Conservation (phyloP, 352 stramenopile genomes). For the Aphanomyces cochlioides region DNA sequence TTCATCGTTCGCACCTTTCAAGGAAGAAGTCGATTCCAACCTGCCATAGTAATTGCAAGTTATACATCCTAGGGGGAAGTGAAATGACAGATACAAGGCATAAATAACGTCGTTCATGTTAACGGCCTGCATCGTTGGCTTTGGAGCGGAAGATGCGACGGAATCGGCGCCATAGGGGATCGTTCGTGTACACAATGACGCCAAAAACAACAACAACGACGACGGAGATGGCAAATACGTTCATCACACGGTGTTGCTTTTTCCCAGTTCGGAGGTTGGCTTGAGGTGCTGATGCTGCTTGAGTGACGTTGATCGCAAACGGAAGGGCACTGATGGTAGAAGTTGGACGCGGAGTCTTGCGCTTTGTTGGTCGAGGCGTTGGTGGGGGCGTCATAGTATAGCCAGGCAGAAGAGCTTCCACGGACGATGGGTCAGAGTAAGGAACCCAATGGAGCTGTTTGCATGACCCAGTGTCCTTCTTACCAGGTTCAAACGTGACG, state of each 20-base stretch:
- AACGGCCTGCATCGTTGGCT: background rate
- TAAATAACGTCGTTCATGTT: background rate
- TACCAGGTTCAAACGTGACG: conserved; percentile 27
- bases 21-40: no score
- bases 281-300: background rate
- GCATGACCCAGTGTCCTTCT: conserved; percentile 27
- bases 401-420: conserved; percentile 22
- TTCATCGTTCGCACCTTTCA: no score
- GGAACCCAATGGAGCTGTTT: conserved; percentile 30
- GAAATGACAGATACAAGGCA: background rate
- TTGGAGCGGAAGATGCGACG: conserved; percentile 11
- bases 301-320: background rate
- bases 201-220: conserved; percentile 11
- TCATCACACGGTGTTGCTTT: conserved; percentile 12
- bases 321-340: background rate
- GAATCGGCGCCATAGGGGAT: conserved; percentile 16
- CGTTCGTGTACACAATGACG: conserved; percentile 28
- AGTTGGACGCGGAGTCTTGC: background rate
- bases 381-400: conserved; percentile 16
- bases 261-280: background rate
- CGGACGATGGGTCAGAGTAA: conserved; percentile 4
- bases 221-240: conserved; percentile 3
- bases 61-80: no score
- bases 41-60: no score
- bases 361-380: background rate